Percentiles rank a stretch among this genome's conserved stretches.
phyloP scores from a whole-genome alignment of 2,329 filamentous ascomycete species.

The Aspergillus sp. region DNA sequence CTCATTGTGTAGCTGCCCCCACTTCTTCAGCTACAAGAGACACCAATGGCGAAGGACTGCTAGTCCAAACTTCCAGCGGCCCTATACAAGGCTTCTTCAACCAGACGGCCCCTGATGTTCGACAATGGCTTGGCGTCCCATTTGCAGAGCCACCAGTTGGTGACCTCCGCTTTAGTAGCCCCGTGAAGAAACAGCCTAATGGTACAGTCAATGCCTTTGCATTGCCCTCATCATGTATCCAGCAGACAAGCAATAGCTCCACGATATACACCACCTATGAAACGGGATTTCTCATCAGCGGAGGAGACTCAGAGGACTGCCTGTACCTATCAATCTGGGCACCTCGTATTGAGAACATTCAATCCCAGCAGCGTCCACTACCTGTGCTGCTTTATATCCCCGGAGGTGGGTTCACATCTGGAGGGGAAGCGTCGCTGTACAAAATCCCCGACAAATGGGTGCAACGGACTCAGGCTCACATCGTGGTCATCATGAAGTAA shows the following conservation, averaged over 20 bases:
- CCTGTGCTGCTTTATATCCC: conserved; percentile 25
- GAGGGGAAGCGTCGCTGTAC: conserved; percentile 13
- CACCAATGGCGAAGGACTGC: not conserved
- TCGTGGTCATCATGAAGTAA: conserved; percentile 24
- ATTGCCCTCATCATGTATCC: conserved; percentile 14
- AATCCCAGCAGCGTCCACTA: not conserved
- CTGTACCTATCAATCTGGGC: conserved; percentile 23
- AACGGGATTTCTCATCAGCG: conserved; percentile 10
- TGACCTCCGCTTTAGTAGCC: conserved; percentile 44
- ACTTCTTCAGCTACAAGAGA: not conserved
- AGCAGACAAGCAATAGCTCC: conserved; percentile 11
- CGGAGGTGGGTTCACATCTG: conserved; percentile 17
- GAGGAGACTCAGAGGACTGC: conserved; percentile 22
- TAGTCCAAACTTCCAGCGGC: conserved; percentile 20
- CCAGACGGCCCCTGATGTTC: conserved; percentile 13
- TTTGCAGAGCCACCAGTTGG: conserved; percentile 49
- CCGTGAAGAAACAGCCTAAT: conserved; percentile 25
- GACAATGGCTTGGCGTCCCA: conserved; percentile 47
- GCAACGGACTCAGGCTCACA: conserved; percentile 16
- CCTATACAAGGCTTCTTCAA: conserved; percentile 20
- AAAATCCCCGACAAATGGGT: conserved; percentile 20
- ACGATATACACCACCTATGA: conserved; percentile 21
- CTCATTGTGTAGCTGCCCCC: not conserved
- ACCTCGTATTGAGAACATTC: conserved; percentile 8
- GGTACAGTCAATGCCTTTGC: conserved; percentile 18